Base-by-base conservation (phyloP, 1,284 basidiomycete genomes). In the Papiliotrema nemorosa region DNA sequence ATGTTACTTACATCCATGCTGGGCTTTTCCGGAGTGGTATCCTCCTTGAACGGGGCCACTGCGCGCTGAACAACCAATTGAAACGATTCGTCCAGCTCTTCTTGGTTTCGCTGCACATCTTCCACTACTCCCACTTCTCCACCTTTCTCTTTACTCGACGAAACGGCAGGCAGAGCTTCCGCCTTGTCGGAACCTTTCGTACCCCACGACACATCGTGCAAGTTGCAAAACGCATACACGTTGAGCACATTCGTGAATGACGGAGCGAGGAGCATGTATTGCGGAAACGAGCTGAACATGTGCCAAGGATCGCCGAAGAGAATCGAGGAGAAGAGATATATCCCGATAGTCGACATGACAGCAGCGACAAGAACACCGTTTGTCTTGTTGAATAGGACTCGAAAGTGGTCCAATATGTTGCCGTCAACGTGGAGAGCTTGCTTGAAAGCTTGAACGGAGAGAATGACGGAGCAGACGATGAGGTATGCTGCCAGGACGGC, bases 291-390 rank as follows among this genome's bases (percentile, higher is more conserved):
- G n/a, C 89, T 90, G 73, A 94, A 83, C 86, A 98, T 89, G 72
- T 97, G 93, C 93, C 93, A 97, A 5, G 93, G 93, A 75, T 97
- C 93, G 53, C 87, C 83, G 67, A 93, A 97, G 63, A 97, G 82
- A 74, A 93, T 82, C 1, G 90, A 96, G 1, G 89, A 82, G 25
- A 88, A 70, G 54, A 92, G 78, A 75, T 90, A 91, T 59, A 90
- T 86, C 55, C 84, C 90, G 63, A 88, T 89, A 0, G 91, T 94
- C 6, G 91, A 90, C 44, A 88, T 77, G 76, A 93, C 83, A 12
- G 91, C 90, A 21, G 88, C 90, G 48, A 93, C 83, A 49, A 96
- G 76, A 20, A 90, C 81, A 55, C 88, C 89, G 44, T 90, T 83
- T 1, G 88, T 86, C 14, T 86, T 84, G 36, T 76, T 78, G 69